phyloP scores from a whole-genome alignment of 2,329 filamentous ascomycete genomes.

The Arthrobotrys megalospora region DNA sequence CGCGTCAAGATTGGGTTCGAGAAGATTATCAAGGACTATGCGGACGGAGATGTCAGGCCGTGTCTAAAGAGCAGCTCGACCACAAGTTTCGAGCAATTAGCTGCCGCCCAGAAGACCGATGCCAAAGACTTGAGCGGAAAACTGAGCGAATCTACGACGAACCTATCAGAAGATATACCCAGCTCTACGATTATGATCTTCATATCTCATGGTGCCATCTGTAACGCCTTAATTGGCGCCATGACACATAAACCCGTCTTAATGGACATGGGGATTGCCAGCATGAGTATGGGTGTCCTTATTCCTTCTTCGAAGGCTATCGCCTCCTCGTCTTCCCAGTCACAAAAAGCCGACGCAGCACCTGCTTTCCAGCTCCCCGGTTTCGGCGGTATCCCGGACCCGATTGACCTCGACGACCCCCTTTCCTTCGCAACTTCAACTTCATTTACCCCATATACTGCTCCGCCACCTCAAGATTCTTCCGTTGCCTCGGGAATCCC shows the following conservation, averaged over 20 bases:
- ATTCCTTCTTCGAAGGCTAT: slow-evolving; percentile 65
- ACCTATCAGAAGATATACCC: slow-evolving; percentile 75
- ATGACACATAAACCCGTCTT: slow-evolving; percentile 92
- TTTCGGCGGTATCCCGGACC: slow-evolving; percentile 23
- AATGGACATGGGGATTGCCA: slow-evolving; percentile 89
- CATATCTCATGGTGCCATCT: slow-evolving; percentile 94
- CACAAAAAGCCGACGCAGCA: background rate
- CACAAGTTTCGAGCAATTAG: slow-evolving; percentile 68
- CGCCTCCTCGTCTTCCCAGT: background rate
- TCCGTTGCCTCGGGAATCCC: slow-evolving; percentile 62
- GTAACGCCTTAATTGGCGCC: slow-evolving; percentile 93
- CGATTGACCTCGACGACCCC: slow-evolving; percentile 27
- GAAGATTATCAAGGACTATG: slow-evolving; percentile 87
- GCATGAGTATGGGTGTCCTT: slow-evolving; percentile 87
- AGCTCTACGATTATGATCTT: slow-evolving; percentile 80
- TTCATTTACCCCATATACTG: slow-evolving; percentile 67
- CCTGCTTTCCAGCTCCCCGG: slow-evolving; percentile 38
- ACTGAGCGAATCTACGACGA: slow-evolving; percentile 71
- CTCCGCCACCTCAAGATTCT: slow-evolving; percentile 66
- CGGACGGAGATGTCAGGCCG: slow-evolving; percentile 68
- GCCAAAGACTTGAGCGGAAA: slow-evolving; percentile 64
- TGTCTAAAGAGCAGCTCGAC: slow-evolving; percentile 68
- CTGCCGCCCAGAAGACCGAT: slow-evolving; percentile 65
- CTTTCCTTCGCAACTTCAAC: slow-evolving; percentile 27
- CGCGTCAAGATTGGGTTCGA: slow-evolving; percentile 86